Evolutionary conservation across 1,139 yeast genomes (phyloP).

Genomic region (Sugiyamaella xylanicola): DNA sequence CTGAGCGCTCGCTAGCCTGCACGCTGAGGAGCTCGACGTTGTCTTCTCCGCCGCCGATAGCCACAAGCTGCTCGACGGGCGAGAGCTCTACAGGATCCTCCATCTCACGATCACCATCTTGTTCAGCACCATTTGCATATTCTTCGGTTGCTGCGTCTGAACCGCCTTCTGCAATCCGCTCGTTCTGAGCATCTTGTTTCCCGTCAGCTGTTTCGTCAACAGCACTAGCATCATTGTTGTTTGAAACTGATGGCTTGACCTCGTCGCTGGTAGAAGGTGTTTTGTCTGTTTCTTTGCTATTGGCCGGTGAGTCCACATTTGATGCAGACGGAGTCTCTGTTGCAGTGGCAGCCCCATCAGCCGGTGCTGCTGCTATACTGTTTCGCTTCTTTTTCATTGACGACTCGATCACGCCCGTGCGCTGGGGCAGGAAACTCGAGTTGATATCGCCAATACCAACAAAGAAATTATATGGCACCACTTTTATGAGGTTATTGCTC

Average conservation of each 20-base stretch:
- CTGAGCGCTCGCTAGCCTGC: conserved; percentile 56
- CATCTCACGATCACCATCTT: conserved; percentile 27
- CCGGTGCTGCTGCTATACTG: conserved; percentile 27
- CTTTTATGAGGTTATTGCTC: conserved; percentile 89
- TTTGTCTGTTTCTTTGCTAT: no score
- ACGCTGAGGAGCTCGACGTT: conserved; percentile 34
- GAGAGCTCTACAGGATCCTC: conserved; percentile 23
- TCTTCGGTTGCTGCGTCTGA: not conserved
- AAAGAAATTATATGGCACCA: conserved; percentile 92
- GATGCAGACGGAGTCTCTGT: conserved; percentile 8
- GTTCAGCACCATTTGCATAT: conserved; percentile 18
- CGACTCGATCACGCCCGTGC: conserved; percentile 33
- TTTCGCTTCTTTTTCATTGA: conserved; percentile 19
- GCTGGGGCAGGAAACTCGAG: conserved; percentile 86
- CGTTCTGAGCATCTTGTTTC: not conserved
- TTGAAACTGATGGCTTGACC: no score
- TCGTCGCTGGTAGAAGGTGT: not conserved
- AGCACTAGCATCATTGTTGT: no score
- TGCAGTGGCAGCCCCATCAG: conserved; percentile 36
- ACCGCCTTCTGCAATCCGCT: conserved; percentile 12
- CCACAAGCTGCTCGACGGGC: conserved; percentile 33
- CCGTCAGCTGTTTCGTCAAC: no score
- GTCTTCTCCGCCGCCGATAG: conserved; percentile 34
- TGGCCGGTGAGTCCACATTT: not conserved
- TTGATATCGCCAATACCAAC: conserved; percentile 98